phyloP scores from a whole-genome alignment of 2,329 filamentous ascomycete genomes.

The Beauveria pseudobassiana region DNA sequence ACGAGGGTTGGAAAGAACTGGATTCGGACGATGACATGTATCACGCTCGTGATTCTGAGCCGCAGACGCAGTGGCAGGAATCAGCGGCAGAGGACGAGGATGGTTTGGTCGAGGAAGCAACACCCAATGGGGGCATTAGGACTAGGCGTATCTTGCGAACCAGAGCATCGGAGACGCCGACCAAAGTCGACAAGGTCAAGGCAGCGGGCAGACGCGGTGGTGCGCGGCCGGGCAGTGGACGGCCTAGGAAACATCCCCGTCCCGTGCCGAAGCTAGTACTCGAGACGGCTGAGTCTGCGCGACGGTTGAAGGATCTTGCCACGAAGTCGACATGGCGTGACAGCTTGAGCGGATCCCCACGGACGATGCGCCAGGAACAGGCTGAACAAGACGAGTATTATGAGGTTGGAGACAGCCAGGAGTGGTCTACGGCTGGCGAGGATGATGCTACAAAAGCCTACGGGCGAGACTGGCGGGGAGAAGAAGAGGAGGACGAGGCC shows the following conservation, averaged over 20 bases:
- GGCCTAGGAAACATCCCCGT: constrained; percentile 31
- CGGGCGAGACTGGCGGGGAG: neutral
- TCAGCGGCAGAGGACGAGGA: constrained; percentile 3
- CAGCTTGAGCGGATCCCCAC: neutral
- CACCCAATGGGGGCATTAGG: neutral
- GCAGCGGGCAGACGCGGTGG: constrained; percentile 30
- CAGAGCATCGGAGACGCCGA: constrained; percentile 16
- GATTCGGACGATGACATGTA: constrained; percentile 2
- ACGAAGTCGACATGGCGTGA: neutral
- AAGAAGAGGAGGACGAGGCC: neutral
- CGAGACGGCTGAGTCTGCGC: neutral
- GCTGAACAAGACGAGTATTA: neutral
- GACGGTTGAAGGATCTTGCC: neutral
- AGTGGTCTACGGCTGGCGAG: constrained; percentile 7
- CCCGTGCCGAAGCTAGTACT: constrained; percentile 15
- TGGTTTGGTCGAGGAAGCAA: constrained; percentile 15
- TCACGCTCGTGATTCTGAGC: neutral
- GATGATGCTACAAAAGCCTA: neutral
- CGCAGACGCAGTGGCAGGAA: constrained; percentile 4
- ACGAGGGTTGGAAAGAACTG: neutral
- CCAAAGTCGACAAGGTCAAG: constrained; percentile 20
- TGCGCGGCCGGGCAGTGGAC: constrained; percentile 30
- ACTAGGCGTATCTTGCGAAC: constrained; percentile 11
- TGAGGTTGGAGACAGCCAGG: constrained; percentile 23
- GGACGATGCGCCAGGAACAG: neutral